A percentile compares a stretch with the other conserved stretches of the same genome.
These are phyloP conservation scores for Rhizopogon roseolus DNA, from an alignment of 768 basidiomycete species.

Conservation along the genomic window DNA sequence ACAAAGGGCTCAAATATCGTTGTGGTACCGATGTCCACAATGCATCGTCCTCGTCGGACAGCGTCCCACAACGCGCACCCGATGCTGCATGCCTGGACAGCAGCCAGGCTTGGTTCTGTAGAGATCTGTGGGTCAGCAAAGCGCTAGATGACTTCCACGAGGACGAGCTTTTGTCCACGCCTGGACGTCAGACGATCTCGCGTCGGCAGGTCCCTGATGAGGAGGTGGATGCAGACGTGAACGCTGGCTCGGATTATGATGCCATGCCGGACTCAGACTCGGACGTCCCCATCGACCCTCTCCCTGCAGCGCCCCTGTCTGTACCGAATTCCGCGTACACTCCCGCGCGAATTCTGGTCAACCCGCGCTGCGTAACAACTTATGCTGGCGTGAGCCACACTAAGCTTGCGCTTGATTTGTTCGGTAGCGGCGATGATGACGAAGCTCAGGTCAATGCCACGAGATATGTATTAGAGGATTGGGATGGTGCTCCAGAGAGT, in stretches of 20 bases:
- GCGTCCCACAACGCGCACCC: slow-evolving; percentile 51
- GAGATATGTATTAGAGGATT: slow-evolving; percentile 88
- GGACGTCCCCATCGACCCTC: slow-evolving; percentile 31
- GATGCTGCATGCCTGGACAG: slow-evolving; percentile 93
- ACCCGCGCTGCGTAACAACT: slow-evolving; percentile 95
- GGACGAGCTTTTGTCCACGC: slow-evolving; percentile 24
- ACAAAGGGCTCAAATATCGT: slow-evolving; percentile 83
- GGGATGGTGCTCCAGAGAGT: slow-evolving; percentile 94
- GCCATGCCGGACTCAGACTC: slow-evolving; percentile 67
- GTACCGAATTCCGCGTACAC: slow-evolving; percentile 88
- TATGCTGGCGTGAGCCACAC: slow-evolving; percentile 98
- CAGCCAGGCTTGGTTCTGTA: slow-evolving; percentile 96
- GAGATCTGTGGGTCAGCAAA: slow-evolving; percentile 92
- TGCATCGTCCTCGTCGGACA: slow-evolving; percentile 54
- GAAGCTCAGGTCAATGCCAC: slow-evolving; percentile 36
- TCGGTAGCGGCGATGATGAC: slow-evolving; percentile 73
- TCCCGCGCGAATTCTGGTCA: slow-evolving; percentile 89
- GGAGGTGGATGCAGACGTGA: slow-evolving; percentile 62
- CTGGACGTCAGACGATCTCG: slow-evolving; percentile 25
- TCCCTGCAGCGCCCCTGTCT: slow-evolving; percentile 37
- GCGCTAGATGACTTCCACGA: slow-evolving; percentile 74
- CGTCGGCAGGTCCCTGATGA: slow-evolving; percentile 23
- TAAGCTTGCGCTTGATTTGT: slow-evolving; percentile 90
- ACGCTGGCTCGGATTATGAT: slow-evolving; percentile 84
- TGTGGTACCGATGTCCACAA: slow-evolving; percentile 82